A percentile compares a stretch with the other conserved stretches of the same genome.
These are phyloP conservation scores for Hypoxylon crocopeplum DNA, from an alignment of 495 filamentous ascomycete species.

Conservation along the genomic window DNA sequence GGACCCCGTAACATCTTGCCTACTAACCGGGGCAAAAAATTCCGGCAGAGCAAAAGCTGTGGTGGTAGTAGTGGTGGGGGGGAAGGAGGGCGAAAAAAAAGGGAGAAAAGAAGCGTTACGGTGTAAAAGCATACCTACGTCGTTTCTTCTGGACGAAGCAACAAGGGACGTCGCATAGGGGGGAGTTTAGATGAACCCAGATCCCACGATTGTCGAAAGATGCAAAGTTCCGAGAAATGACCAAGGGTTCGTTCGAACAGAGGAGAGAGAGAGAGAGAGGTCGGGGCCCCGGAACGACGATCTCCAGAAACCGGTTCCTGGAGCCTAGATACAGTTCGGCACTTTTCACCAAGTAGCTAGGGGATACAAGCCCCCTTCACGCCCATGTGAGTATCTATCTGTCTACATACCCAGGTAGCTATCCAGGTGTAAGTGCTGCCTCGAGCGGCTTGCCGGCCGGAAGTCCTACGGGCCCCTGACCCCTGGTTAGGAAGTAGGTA, in stretches of 20 bases:
- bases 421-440: slow-evolving; percentile 12
- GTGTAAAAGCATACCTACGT: too few relatives aligned
- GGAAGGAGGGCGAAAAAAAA: slow-evolving; percentile 1
- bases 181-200: slow-evolving; percentile 11
- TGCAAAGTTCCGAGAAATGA: slow-evolving; percentile 23
- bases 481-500: too few relatives aligned
- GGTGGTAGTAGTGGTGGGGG: slow-evolving; percentile 15
- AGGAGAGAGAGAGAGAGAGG: slow-evolving; percentile 8
- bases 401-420: not conserved
- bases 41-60: slow-evolving; percentile 20
- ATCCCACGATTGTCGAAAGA: slow-evolving; percentile 25
- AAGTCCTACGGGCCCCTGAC: slow-evolving; percentile 1
- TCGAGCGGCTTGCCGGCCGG: slow-evolving; percentile 20
- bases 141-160: slow-evolving; percentile 11
- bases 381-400: slow-evolving; percentile 11
- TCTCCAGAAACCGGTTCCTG: slow-evolving; percentile 41
- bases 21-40: slow-evolving; percentile 27
- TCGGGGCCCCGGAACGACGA: slow-evolving; percentile 36
- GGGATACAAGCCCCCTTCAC: not conserved
- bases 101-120: not conserved
- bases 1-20: slow-evolving; percentile 15
- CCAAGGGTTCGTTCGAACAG: slow-evolving; percentile 13
- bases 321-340: slow-evolving; percentile 36
- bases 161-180: slow-evolving; percentile 21
- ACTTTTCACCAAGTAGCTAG: slow-evolving; percentile 31